Evolutionary conservation across 1,139 yeast genomes (phyloP).

Genomic region (Yamadazyma jaroonii): DNA sequence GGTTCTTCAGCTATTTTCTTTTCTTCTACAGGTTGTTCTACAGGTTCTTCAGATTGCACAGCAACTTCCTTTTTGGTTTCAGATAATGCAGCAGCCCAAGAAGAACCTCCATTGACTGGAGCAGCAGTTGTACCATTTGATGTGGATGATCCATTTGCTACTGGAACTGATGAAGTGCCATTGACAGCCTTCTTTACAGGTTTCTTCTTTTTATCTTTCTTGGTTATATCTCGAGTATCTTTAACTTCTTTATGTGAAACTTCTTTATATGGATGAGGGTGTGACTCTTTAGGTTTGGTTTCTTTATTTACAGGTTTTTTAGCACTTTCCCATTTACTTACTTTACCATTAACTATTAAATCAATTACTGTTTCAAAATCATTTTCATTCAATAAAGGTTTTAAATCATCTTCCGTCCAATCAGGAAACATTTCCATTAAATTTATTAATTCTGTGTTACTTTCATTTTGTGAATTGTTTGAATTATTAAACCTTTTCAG

Average conservation of each 20-base stretch:
- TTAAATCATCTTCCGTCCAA: conserved; percentile 87
- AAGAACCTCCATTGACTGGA: conserved; percentile 24
- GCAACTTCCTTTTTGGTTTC: conserved; percentile 30
- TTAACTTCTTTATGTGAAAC: not conserved
- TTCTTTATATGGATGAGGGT: conserved; percentile 3
- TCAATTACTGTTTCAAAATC: conserved; percentile 80
- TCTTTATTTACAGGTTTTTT: conserved; percentile 8
- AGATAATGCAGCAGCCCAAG: conserved; percentile 54
- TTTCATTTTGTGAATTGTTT: conserved; percentile 13
- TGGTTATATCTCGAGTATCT: not conserved
- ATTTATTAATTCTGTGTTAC: conserved; percentile 42
- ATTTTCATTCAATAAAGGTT: conserved; percentile 71
- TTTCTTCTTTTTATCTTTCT: conserved; percentile 2
- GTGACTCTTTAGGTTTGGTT: conserved; percentile 1
- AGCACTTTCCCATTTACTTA: conserved; percentile 58
- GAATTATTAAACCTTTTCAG: conserved; percentile 41
- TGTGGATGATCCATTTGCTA: not conserved
- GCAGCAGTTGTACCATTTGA: conserved; percentile 17
- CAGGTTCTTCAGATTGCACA: conserved; percentile 11
- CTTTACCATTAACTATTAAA: conserved; percentile 81
- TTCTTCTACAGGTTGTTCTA: conserved; percentile 13
- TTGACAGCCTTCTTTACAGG: conserved; percentile 8
- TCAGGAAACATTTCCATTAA: conserved; percentile 89
- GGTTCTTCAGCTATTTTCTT: conserved; percentile 11
- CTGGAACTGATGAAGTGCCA: too few relatives aligned